Percentiles rank a stretch among this genome's conserved stretches.
These are phyloP conservation scores for Suillus sp. DNA, from an alignment of 768 basidiomycete species.

Conservation along the genomic window DNA sequence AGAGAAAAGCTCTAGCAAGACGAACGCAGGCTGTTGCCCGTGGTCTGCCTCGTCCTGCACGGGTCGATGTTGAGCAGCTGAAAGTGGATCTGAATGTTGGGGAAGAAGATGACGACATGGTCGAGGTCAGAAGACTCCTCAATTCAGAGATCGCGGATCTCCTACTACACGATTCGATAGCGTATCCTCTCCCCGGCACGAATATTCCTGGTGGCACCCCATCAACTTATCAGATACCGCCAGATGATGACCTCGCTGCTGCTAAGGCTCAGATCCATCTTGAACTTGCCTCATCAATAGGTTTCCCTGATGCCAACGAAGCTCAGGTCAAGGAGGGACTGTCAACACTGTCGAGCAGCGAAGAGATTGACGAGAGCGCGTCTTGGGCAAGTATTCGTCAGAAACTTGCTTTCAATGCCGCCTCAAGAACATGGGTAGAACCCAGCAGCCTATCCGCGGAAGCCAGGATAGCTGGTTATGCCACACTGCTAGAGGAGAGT, in stretches of 20 bases:
- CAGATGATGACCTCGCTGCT: conserved; percentile 68
- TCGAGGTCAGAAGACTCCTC: conserved; percentile 62
- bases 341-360: conserved; percentile 59
- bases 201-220: conserved; percentile 68
- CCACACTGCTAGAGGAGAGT: conserved; percentile 57
- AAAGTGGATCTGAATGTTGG: conserved; percentile 58
- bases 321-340: conserved; percentile 81
- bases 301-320: conserved; percentile 81
- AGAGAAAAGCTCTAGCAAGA: conserved; percentile 76
- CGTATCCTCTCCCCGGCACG: conserved; percentile 88
- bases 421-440: conserved; percentile 66
- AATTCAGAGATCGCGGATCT: conserved; percentile 77
- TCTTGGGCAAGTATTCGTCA: conserved; percentile 77
- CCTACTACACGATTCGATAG: conserved; percentile 85
- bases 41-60: conserved; percentile 82
- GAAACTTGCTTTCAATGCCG: conserved; percentile 63
- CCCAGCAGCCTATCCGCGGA: conserved; percentile 56
- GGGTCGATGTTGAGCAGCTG: conserved; percentile 71
- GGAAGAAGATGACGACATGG: conserved; percentile 48
- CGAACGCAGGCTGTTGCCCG: conserved; percentile 81
- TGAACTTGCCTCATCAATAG: conserved; percentile 80
- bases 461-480: conserved; percentile 65
- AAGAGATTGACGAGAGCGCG: conserved; percentile 55
- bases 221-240: conserved; percentile 73
- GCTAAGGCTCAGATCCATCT: conserved; percentile 75